phyloP scores from a whole-genome alignment of 1,139 yeast genomes.

The Cylindricascospora bacillispora region DNA sequence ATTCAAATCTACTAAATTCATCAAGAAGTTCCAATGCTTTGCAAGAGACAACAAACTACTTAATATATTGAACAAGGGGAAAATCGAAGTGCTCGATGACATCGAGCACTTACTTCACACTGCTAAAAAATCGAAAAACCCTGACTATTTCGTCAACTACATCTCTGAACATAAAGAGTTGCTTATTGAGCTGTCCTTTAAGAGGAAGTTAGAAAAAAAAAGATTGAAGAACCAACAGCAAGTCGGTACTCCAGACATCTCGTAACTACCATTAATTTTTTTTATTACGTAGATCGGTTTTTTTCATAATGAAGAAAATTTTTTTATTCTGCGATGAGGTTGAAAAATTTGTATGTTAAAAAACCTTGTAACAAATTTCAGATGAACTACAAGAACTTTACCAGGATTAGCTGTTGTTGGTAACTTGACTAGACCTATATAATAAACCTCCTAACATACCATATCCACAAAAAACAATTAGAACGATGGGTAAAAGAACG shows the following conservation, averaged over 20 bases:
- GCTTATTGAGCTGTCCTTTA: constrained; percentile 15
- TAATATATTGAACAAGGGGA: constrained; percentile 56
- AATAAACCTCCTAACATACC: too few species aligned
- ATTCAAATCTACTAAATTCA: constrained; percentile 44
- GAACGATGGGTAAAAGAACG: constrained; percentile 51
- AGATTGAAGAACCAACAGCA: too few species aligned
- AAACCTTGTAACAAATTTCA: too few species aligned
- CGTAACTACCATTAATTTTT: constrained; percentile 4
- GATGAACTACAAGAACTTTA: too few species aligned
- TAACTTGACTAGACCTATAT: too few species aligned
- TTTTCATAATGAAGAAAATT: too few species aligned
- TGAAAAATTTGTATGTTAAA: too few species aligned
- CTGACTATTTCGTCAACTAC: constrained; percentile 13
- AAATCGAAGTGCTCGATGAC: constrained; percentile 42
- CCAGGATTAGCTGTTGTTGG: too few species aligned
- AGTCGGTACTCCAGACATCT: constrained; percentile 6
- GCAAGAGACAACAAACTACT: constrained; percentile 51
- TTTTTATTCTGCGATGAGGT: too few species aligned
- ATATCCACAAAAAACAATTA: too few species aligned
- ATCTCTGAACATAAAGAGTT: constrained; percentile 10
- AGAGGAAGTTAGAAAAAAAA: constrained; percentile 13
- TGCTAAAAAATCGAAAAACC: constrained; percentile 23
- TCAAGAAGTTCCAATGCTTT: constrained; percentile 42
- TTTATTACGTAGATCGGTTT: too few species aligned
- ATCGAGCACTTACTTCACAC: constrained; percentile 17